Conservation (phyloP, 2,329 filamentous ascomycete species). For the Sphaerostilbella broomeana region DNA sequence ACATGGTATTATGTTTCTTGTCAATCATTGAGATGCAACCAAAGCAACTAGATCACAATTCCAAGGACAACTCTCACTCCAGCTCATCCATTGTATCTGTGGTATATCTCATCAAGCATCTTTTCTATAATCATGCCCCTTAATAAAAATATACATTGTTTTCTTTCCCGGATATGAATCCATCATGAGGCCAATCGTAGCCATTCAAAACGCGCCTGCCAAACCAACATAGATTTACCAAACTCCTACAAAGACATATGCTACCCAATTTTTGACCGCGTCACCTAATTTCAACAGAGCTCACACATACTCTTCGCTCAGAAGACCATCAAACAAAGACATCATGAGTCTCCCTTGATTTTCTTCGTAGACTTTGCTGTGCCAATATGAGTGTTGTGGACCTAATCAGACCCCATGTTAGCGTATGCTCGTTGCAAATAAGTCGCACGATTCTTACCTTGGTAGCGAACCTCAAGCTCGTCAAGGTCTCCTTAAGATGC, state of each 20-base stretch:
- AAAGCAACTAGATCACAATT: too few relatives aligned
- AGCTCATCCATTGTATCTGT: neutral
- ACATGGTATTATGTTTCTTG: too few relatives aligned
- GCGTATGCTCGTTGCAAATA: too few relatives aligned
- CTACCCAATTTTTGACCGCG: too few relatives aligned
- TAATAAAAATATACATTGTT: slow-evolving; percentile 6
- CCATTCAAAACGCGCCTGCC: slow-evolving; percentile 12
- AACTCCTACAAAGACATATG: slow-evolving; percentile 6
- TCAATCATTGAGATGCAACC: too few relatives aligned
- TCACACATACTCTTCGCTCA: too few relatives aligned
- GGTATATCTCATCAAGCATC: slow-evolving; percentile 7
- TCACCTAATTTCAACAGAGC: too few relatives aligned
- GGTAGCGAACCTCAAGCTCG: slow-evolving; percentile 90
- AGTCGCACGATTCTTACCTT: slow-evolving; percentile 53
- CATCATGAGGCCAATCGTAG: slow-evolving; percentile 2
- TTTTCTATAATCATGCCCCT: slow-evolving; percentile 2
- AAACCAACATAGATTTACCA: slow-evolving; percentile 6
- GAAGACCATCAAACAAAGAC: too few relatives aligned
- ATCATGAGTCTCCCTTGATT: slow-evolving; percentile 35
- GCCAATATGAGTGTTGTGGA: slow-evolving; percentile 87
- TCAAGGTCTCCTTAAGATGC: slow-evolving; percentile 87
- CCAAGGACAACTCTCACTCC: neutral
- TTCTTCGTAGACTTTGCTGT: slow-evolving; percentile 73
- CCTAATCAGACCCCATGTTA: slow-evolving; percentile 43
- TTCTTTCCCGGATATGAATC: slow-evolving; percentile 7